Conservation (phyloP, 805 yeast genomes). For the Blastobotrys americana region DNA sequence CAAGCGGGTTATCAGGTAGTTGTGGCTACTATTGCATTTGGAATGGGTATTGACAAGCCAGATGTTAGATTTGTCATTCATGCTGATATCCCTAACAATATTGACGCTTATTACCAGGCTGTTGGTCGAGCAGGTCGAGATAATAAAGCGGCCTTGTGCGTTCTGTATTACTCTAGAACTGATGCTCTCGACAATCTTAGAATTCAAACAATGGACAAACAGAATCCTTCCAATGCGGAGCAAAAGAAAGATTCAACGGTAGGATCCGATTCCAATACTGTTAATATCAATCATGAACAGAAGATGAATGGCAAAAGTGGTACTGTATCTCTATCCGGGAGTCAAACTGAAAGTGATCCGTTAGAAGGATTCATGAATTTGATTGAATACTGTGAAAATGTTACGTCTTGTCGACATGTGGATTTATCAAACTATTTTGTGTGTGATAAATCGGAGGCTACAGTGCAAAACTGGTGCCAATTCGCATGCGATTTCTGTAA, state of each 20-base stretch:
- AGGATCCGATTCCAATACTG: background rate
- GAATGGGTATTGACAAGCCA: slow-evolving; percentile 97
- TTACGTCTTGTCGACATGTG: slow-evolving; percentile 19
- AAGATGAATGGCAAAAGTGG: background rate
- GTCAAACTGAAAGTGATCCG: too few species aligned
- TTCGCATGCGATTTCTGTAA: slow-evolving; percentile 21
- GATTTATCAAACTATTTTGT: slow-evolving; percentile 19
- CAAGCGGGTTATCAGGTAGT: slow-evolving; percentile 52
- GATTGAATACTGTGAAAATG: slow-evolving; percentile 11
- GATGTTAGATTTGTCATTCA: slow-evolving; percentile 90
- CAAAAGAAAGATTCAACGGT: too few species aligned
- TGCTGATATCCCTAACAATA: slow-evolving; percentile 73
- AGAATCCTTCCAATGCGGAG: too few species aligned
- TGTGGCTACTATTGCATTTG: slow-evolving; percentile 96
- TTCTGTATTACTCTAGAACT: slow-evolving; percentile 52
- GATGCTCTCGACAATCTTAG: slow-evolving; percentile 2
- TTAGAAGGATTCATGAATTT: slow-evolving; percentile 2
- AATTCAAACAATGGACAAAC: too few species aligned
- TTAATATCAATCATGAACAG: background rate
- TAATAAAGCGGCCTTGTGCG: slow-evolving; percentile 72
- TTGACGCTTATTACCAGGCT: slow-evolving; percentile 95
- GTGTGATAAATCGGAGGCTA: slow-evolving; percentile 4
- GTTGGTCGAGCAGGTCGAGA: slow-evolving; percentile 99
- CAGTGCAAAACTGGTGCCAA: slow-evolving; percentile 11
- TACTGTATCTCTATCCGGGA: background rate